Conservation (phyloP, 169 alveolate genomes). For the Cryptosporidium viatorum region DNA sequence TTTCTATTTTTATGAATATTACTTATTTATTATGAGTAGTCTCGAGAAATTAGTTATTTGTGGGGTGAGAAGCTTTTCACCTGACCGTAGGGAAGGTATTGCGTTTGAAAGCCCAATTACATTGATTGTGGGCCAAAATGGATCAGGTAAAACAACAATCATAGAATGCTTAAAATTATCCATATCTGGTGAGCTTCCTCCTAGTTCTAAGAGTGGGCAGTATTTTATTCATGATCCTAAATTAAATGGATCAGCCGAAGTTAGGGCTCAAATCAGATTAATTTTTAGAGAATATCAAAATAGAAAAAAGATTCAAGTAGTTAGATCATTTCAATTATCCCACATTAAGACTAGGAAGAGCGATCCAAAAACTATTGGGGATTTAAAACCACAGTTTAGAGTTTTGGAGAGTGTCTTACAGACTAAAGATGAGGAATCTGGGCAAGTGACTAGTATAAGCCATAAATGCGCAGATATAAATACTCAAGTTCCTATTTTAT, state of each 20-base stretch:
- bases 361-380: slow-evolving; percentile 18
- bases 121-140: slow-evolving; percentile 97
- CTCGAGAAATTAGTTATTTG: slow-evolving; percentile 94
- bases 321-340: slow-evolving; percentile 86
- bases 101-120: slow-evolving; percentile 95
- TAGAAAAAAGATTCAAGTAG: slow-evolving; percentile 82
- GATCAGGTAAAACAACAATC: slow-evolving; percentile 98
- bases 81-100: slow-evolving; percentile 90
- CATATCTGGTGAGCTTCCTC: slow-evolving; percentile 96
- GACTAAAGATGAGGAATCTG: slow-evolving; percentile 76
- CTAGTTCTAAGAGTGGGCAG: slow-evolving; percentile 94
- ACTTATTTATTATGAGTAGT: slow-evolving; percentile 86
- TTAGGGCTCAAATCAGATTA: slow-evolving; percentile 89
- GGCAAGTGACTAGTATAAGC: slow-evolving; percentile 80
- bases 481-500: slow-evolving; percentile 90
- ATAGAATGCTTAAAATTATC: slow-evolving; percentile 95
- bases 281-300: slow-evolving; percentile 80
- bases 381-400: slow-evolving; percentile 81
- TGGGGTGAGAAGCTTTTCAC: slow-evolving; percentile 96
- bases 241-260: slow-evolving; percentile 86
- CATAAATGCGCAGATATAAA: slow-evolving; percentile 91
- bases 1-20: not conserved
- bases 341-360: slow-evolving; percentile 79
- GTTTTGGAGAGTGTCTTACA: slow-evolving; percentile 79
- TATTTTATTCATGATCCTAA: slow-evolving; percentile 94